Base-by-base conservation (phyloP, 2,329 filamentous ascomycete genomes). In the Aureobasidium subglaciale region DNA sequence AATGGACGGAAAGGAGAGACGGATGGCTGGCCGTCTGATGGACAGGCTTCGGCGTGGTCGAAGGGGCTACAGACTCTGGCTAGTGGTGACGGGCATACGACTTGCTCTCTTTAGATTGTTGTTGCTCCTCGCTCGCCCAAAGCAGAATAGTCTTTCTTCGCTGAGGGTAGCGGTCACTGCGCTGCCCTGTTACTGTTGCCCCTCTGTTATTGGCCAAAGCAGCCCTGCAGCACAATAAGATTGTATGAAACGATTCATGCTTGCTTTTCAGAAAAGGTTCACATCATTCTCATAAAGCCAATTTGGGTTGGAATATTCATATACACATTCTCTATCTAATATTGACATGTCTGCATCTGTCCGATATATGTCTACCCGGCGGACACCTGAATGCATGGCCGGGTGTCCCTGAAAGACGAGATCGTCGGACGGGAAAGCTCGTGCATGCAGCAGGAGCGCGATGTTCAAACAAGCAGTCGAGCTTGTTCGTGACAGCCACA, bases 121-220 rank as follows among this genome's bases (percentile, higher is more conserved):
- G 32, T 55, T 53, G 49, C 49, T 53, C 35, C 49, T 42, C 32
- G 25, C 35, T 35, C 18, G 30, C 50, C 40, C 38, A 55, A 55
- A 55, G 30, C 30, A 55, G 52, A 37, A 55, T 55, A 55, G 52
- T 46, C 50, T 54, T 54, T 42, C 29, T 42, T 30, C 27, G 27
- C 35, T 22, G 32, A 45, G 32, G 30, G 52, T 55, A 55, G 52
- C 52, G 52, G 52, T 46, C 40, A 55, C 15, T 42, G 48, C 48
- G 34, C 24, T 41, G 50, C 29, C 13, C 30, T 52, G 48, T 27
- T 32, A 40, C 48, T 27, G 34, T 38, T 52, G 50, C 50, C 50
- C 50, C 50, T 54, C 50, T 54, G 50, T 54, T 54, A 54, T 54
- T 54, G 50, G 50, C 22, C 50, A 54, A 43, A 27, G 50, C 50